Evolutionary conservation across 768 basidiomycete species (phyloP).

Genomic region (Lenzites betulinus): DNA sequence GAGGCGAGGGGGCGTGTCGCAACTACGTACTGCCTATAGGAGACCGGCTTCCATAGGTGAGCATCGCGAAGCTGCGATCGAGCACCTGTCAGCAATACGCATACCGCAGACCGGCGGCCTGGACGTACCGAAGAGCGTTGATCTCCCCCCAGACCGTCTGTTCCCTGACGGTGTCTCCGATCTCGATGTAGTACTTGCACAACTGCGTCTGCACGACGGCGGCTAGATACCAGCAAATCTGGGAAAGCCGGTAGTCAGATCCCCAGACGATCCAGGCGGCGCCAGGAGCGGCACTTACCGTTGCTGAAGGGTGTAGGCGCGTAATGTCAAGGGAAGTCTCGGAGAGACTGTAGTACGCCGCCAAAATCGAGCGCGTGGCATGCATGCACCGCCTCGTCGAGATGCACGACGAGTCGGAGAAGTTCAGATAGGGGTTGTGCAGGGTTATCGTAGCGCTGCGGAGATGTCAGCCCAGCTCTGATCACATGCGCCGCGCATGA

Average conservation of each 20-base stretch:
- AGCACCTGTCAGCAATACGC: neutral
- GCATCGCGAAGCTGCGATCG: constrained; percentile 70
- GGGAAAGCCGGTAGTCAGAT: constrained; percentile 2
- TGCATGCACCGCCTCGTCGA: constrained; percentile 76
- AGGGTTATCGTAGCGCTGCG: constrained; percentile 83
- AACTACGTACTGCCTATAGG: constrained; percentile 74
- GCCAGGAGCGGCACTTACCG: constrained; percentile 46
- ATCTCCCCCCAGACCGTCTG: constrained; percentile 87
- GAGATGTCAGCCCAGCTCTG: neutral
- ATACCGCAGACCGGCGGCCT: neutral
- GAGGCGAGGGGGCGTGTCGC: neutral
- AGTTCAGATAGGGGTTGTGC: constrained; percentile 82
- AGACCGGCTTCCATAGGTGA: constrained; percentile 76
- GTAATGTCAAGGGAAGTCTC: constrained; percentile 82
- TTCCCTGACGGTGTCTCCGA: constrained; percentile 72
- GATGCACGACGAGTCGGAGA: constrained; percentile 59
- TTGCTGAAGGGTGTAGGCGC: constrained; percentile 78
- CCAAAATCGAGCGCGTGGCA: constrained; percentile 72
- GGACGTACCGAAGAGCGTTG: constrained; percentile 69
- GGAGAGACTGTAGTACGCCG: constrained; percentile 75
- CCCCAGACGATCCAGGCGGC: neutral
- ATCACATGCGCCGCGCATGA: constrained; percentile 17
- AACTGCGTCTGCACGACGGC: constrained; percentile 85
- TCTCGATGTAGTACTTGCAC: constrained; percentile 85
- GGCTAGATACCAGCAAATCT: constrained; percentile 93